Conservation (phyloP, 192 early-diverging fungal genomes). For the Linnemannia elongata region DNA sequence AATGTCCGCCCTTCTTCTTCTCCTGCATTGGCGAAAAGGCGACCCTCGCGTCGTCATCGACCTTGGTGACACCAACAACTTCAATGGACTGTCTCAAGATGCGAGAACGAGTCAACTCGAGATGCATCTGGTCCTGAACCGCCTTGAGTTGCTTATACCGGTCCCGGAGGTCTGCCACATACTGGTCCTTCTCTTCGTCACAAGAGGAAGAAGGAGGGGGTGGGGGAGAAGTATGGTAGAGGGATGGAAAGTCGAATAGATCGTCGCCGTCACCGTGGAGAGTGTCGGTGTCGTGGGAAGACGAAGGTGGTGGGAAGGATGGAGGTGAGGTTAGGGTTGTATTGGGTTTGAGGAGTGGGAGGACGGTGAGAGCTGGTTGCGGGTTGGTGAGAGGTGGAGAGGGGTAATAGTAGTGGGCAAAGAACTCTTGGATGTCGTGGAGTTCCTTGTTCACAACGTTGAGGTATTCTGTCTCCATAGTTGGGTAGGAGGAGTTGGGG, state of each 20-base stretch:
- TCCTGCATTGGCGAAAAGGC: neutral
- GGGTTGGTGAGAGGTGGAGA: neutral
- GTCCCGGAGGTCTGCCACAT: conserved; percentile 8
- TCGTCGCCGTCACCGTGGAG: neutral
- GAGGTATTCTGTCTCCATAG: conserved; percentile 36
- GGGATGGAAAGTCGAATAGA: neutral
- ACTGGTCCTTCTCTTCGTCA: neutral
- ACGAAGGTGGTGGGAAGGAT: neutral
- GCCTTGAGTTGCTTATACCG: conserved; percentile 31
- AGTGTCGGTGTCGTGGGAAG: neutral
- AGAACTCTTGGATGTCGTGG: conserved; percentile 27
- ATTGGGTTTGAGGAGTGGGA: neutral
- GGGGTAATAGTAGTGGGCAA: conserved; percentile 7
- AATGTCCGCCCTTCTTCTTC: neutral
- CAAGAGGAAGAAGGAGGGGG: neutral
- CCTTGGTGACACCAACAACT: neutral
- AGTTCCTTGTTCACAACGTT: conserved; percentile 28
- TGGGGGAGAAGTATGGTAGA: neutral
- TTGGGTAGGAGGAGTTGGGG: neutral
- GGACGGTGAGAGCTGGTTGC: neutral
- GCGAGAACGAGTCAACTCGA: conserved; percentile 21
- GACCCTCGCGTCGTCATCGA: neutral
- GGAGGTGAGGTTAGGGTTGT: neutral
- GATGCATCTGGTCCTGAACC: conserved; percentile 28
- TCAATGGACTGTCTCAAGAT: conserved; percentile 10